Percentiles rank a stretch among this genome's conserved stretches.
These are phyloP conservation scores for Salix dunnii DNA, from an alignment of 345 rosid species.

Conservation along the genomic window DNA sequence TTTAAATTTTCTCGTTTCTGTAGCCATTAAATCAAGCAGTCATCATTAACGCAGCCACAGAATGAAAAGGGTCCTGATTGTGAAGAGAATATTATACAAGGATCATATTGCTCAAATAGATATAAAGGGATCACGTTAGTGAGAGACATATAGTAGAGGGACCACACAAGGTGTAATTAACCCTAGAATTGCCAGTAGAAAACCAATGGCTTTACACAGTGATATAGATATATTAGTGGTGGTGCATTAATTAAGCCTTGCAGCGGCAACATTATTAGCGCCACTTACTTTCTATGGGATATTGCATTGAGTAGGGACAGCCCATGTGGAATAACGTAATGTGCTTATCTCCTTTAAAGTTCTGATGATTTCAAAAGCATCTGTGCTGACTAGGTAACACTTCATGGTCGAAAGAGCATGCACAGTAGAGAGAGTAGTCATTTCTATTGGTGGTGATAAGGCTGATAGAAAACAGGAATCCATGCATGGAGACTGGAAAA, in stretches of 20 bases:
- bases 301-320: constrained; percentile 14
- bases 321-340: constrained; percentile 23
- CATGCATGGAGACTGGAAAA: background rate
- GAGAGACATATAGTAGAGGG: background rate
- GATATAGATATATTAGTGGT: background rate
- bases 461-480: background rate
- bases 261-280: background rate
- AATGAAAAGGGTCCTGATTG: background rate
- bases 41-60: background rate
- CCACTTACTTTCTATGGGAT: background rate
- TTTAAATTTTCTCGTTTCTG: background rate
- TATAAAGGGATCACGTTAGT: background rate
- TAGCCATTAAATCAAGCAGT: background rate
- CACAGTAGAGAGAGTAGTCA: background rate
- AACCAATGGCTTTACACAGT: background rate
- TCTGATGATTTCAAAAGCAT: constrained; percentile 19
- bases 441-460: background rate
- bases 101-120: background rate
- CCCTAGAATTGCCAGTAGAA: background rate
- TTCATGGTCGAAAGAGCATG: constrained; percentile 21
- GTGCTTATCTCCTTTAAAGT: constrained; percentile 2
- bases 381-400: constrained; percentile 19
- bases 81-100: too few relatives aligned
- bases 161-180: background rate
- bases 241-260: background rate